Evolutionary conservation across 768 basidiomycete species (phyloP), one percentile per base, ranked within the genome.

Genomic region (Tulasnella sp.): DNA sequence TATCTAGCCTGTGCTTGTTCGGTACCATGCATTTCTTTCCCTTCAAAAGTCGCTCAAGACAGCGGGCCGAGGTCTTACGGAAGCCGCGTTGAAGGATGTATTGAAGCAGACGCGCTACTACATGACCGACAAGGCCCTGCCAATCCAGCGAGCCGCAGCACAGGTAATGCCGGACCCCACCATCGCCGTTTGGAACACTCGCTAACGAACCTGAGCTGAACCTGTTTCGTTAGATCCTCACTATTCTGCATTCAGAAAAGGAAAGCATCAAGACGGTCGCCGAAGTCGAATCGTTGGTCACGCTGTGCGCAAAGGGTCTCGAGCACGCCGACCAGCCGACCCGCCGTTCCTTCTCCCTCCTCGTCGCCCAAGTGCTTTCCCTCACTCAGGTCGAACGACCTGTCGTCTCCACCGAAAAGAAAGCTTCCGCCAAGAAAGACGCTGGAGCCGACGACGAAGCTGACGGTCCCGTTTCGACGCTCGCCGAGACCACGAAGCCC

Each of bases 271-370:
- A 91, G 31, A 88, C 92, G 0, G 85, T 91, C 7, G 86, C 88
- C 46, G 98, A 98, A 11, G 89, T 98, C 54, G 97, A 99, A 74
- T 86, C 90, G 2, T 88, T 98, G 79, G 85, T 97, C 20, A 85
- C 86, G 2, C 86, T 92, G 4, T 93, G 91, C 77, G 86, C 93
- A 58, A 94, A 92, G 84, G 91, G 91, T 72, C 87, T 98, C 37
- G 97, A 99, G n/a, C 85, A 86, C 1, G 90, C 94, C 16, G 97
- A 98, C 85, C 94, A 95, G 85, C 87, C 91, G 74, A 95, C 96
- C 3, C 90, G 96, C n/a, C 90, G 91, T 73, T 88, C 94, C 0
- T 90, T 96, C 69, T 90, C 96, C 7, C 91, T 91, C 79, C 90
- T 99, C 6, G 90, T 93, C 0, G 96, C 96, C 0, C 93, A 95